Base-by-base conservation (phyloP, 768 basidiomycete genomes). In the Hebeloma cylindrosporum region DNA sequence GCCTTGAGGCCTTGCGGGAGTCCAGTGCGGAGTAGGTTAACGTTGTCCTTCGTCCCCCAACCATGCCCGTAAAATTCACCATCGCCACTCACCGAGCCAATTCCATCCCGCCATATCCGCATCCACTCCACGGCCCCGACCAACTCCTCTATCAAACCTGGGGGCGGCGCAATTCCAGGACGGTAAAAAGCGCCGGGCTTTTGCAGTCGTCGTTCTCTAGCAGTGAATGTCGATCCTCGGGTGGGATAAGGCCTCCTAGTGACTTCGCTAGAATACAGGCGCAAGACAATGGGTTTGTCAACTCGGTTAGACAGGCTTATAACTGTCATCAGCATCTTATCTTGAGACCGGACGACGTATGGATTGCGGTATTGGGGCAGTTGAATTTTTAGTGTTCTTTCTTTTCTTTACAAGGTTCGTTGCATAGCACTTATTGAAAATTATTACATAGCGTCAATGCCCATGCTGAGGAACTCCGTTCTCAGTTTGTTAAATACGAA, bases 291-390 rank as follows among this genome's bases (percentile, higher is more conserved):
- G 53, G 53, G 0, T 48, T 54, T 10, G 40, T 54, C 23, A 31
- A 54, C 22, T 51, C 46, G 4, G 40, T 54, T 21, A 33, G 48
- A 3, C 17, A 32, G 1, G 53, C 53, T 14, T 54, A 54, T 14
- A 54, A 51, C n/a, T 14, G 25, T 2, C 53, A 54, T 27, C 38
- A 51, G n/a, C 49, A 48, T 23, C 43, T 54, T 11, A 34, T 50
- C 14, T 17, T 54, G 11, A 39, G 52, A 30, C 52, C 58, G 5
- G 59, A 62, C 22, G 60, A 62, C 28, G 60, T 76, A 16, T 74
- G 74, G 68, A 57, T 67, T 3, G 65, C 67, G 6, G 69, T 69
- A 27, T 49, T 70, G 9, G 50, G 47, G 4, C 70, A 72, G 33
- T 54, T 71, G 48, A 68, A 58, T 41, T 59, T 67, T 47, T 69